These are phyloP conservation scores for Pugionium dolabratum DNA, from an alignment of 345 rosid genomes.

Conservation along the genomic window DNA sequence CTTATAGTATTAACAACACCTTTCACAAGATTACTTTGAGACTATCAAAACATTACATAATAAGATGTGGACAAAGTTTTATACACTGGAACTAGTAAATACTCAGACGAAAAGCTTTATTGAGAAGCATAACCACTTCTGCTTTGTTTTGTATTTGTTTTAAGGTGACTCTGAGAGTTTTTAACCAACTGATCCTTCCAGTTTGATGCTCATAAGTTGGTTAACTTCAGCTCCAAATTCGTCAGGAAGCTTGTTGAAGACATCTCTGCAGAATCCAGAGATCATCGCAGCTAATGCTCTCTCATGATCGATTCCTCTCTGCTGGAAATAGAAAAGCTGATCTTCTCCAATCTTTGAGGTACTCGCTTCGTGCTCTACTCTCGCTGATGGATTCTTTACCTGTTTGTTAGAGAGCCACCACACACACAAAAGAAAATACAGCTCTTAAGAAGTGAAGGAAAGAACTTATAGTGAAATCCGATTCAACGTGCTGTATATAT, in stretches of 20 bases:
- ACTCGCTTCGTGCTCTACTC: slow-evolving; percentile 96
- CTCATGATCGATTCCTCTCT: slow-evolving; percentile 91
- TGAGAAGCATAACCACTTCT: background rate
- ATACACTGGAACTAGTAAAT: slow-evolving; percentile 16
- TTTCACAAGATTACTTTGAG: no score
- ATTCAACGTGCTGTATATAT: background rate
- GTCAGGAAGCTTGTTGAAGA: slow-evolving; percentile 89
- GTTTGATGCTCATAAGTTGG: slow-evolving; percentile 91
- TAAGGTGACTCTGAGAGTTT: background rate
- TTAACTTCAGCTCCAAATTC: slow-evolving; percentile 92
- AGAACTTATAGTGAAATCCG: background rate
- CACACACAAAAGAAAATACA: background rate
- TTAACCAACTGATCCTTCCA: slow-evolving; percentile 95
- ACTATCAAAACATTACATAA: slow-evolving; percentile 13
- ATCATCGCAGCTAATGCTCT: slow-evolving; percentile 97
- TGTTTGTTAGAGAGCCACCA: slow-evolving; percentile 34
- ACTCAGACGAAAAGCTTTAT: slow-evolving; percentile 13
- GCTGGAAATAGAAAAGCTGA: slow-evolving; percentile 96
- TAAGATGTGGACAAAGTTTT: background rate
- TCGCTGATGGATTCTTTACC: slow-evolving; percentile 88
- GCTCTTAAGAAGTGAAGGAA: background rate
- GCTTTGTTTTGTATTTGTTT: background rate
- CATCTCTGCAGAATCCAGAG: slow-evolving; percentile 86
- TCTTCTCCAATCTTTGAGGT: slow-evolving; percentile 93
- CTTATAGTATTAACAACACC: no score